Percentiles rank a stretch among this genome's conserved stretches.
phyloP scores from a whole-genome alignment of 768 basidiomycete species.

The Tephrocybe sp. region DNA sequence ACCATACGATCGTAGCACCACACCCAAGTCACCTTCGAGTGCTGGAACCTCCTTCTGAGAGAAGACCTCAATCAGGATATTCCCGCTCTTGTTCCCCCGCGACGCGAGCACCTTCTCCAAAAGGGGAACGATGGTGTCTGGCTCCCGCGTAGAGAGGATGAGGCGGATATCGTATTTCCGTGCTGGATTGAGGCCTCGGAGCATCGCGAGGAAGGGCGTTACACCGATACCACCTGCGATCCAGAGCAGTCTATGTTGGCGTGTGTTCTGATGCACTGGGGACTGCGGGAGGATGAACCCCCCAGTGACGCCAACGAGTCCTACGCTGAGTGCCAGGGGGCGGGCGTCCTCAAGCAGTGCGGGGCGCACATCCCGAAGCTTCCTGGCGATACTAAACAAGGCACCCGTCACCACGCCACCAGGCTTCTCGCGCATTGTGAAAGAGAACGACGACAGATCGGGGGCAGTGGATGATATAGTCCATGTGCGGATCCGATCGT shows the following conservation, averaged over 20 bases:
- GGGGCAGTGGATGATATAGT: slow-evolving; percentile 45
- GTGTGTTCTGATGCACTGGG: slow-evolving; percentile 13
- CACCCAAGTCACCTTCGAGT: slow-evolving; percentile 1
- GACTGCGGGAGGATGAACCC: slow-evolving; percentile 38
- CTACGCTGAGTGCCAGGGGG: slow-evolving; percentile 38
- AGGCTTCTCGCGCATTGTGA: slow-evolving; percentile 57
- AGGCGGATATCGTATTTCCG: slow-evolving; percentile 41
- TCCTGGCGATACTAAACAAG: slow-evolving; percentile 49
- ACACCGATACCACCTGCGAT: slow-evolving; percentile 65
- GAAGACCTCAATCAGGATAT: slow-evolving; percentile 42
- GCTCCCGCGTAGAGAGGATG: slow-evolving; percentile 53
- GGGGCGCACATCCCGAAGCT: slow-evolving; percentile 37
- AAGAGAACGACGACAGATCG: slow-evolving; percentile 26
- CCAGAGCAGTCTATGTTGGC: slow-evolving; percentile 39
- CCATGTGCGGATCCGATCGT: slow-evolving; percentile 67
- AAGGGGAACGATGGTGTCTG: slow-evolving; percentile 47
- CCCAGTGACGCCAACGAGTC: slow-evolving; percentile 56
- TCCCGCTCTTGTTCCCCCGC: slow-evolving; percentile 8
- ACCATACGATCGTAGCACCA: not conserved
- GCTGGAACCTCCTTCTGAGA: slow-evolving; percentile 19
- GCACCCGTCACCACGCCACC: slow-evolving; percentile 56
- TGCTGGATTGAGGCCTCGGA: slow-evolving; percentile 20
- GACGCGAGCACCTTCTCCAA: slow-evolving; percentile 27
- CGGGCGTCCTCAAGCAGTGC: slow-evolving; percentile 41
- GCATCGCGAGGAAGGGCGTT: slow-evolving; percentile 65